A percentile compares a stretch with the other conserved stretches of the same genome.
phyloP scores from a whole-genome alignment of 2,329 filamentous ascomycete genomes.

The Cercospora sesami region DNA sequence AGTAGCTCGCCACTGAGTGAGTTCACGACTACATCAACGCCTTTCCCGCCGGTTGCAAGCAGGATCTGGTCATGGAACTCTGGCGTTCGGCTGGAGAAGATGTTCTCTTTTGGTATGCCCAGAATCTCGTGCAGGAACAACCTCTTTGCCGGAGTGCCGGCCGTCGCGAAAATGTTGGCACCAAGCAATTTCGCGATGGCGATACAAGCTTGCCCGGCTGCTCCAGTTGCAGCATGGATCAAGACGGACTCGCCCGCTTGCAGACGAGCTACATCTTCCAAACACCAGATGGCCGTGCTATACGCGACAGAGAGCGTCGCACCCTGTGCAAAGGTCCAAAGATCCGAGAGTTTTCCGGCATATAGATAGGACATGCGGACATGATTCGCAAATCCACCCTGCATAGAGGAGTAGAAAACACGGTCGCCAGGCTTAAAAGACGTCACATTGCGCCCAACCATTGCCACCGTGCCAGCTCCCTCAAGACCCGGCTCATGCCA shows the following conservation, averaged over 20 bases:
- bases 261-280: conserved; percentile 35
- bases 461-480: conserved; percentile 14
- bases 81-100: conserved; percentile 36
- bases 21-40: conserved; percentile 42
- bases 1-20: conserved; percentile 32
- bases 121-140: conserved; percentile 27
- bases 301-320: conserved; percentile 21
- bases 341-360: conserved; percentile 1
- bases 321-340: conserved; percentile 4
- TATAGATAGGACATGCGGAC: background rate
- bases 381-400: background rate
- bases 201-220: conserved; percentile 35
- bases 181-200: conserved; percentile 28
- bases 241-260: conserved; percentile 38
- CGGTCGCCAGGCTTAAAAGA: conserved; percentile 10
- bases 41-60: background rate
- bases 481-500: conserved; percentile 10
- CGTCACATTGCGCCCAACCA: conserved; percentile 19
- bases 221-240: conserved; percentile 37
- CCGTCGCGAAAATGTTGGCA: conserved; percentile 35
- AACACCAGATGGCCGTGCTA: conserved; percentile 31
- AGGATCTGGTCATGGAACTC: conserved; percentile 28
- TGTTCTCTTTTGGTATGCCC: conserved; percentile 34
- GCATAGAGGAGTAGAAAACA: background rate
- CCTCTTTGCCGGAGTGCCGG: conserved; percentile 22